These are phyloP conservation scores for Botrytis fragariae DNA, from an alignment of 2,329 filamentous ascomycete genomes.

Conservation along the genomic window DNA sequence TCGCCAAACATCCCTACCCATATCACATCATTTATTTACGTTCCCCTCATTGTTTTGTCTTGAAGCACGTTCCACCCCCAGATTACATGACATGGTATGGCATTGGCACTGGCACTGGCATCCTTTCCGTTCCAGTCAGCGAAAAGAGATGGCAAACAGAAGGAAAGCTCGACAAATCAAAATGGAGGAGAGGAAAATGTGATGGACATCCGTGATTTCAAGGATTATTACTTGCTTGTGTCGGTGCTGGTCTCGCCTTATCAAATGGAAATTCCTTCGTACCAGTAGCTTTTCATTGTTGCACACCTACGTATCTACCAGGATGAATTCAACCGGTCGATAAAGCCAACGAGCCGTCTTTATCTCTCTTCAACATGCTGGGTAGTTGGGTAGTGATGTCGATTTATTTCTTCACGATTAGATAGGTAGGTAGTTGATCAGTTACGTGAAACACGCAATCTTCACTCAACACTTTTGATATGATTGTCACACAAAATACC, in stretches of 20 bases:
- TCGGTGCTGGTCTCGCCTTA: too few species aligned
- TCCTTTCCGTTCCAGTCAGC: background rate
- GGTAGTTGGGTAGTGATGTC: background rate
- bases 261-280: too few species aligned
- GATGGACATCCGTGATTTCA: background rate
- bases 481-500: background rate
- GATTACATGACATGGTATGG: background rate
- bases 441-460: background rate
- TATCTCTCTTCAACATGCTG: background rate
- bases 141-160: too few species aligned
- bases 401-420: background rate
- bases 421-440: background rate
- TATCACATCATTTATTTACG: constrained; percentile 11
- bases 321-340: background rate
- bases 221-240: constrained; percentile 1
- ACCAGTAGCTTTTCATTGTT: too few species aligned
- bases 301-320: background rate
- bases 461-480: background rate
- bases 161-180: background rate
- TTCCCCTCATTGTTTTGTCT: constrained; percentile 17
- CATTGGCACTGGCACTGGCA: background rate
- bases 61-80: constrained; percentile 10
- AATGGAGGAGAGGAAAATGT: background rate
- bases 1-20: background rate
- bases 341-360: background rate